A percentile compares a stretch with the other conserved stretches of the same genome.
Evolutionary conservation across 2,329 filamentous ascomycete genomes (phyloP).

Genomic region (Diaporthe sp.): DNA sequence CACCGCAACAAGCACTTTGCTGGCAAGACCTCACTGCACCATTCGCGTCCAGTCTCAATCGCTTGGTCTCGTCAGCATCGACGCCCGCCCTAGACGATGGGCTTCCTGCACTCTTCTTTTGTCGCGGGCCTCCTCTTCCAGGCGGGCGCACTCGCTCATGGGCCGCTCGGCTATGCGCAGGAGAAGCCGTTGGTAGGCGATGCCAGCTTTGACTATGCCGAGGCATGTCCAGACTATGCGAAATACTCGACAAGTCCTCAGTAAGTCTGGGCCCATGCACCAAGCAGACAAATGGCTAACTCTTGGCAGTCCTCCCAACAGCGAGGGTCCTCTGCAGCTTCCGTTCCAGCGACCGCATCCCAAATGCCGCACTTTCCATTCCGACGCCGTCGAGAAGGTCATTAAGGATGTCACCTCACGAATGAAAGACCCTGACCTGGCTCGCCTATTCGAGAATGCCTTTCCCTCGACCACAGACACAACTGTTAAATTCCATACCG

Average conservation of each 20-base stretch:
- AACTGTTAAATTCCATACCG: constrained; percentile 88
- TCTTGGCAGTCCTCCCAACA: constrained; percentile 77
- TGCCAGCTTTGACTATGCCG: constrained; percentile 48
- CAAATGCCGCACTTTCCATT: constrained; percentile 91
- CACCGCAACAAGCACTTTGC: not conserved
- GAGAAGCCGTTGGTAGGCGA: constrained; percentile 51
- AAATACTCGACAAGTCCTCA: constrained; percentile 71
- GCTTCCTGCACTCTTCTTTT: constrained; percentile 8
- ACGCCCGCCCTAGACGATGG: constrained; percentile 15
- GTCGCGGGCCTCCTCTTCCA: constrained; percentile 18
- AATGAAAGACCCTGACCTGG: constrained; percentile 88
- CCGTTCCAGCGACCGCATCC: constrained; percentile 88
- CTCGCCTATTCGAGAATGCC: constrained; percentile 93
- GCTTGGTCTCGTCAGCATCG: constrained; percentile 3
- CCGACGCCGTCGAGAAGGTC: constrained; percentile 87
- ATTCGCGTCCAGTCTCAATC: not conserved
- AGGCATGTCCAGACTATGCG: constrained; percentile 75
- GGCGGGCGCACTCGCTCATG: constrained; percentile 20
- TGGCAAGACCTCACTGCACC: not conserved
- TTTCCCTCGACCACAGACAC: constrained; percentile 95
- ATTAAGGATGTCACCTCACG: constrained; percentile 85
- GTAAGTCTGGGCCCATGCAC: constrained; percentile 57
- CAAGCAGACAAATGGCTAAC: constrained; percentile 40
- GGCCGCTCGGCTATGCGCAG: constrained; percentile 38
- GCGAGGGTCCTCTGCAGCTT: constrained; percentile 81